Percentiles rank a stretch among this genome's conserved stretches.
Evolutionary conservation across 805 yeast species (phyloP).

Genomic region (Grigorovia transvaalensis): DNA sequence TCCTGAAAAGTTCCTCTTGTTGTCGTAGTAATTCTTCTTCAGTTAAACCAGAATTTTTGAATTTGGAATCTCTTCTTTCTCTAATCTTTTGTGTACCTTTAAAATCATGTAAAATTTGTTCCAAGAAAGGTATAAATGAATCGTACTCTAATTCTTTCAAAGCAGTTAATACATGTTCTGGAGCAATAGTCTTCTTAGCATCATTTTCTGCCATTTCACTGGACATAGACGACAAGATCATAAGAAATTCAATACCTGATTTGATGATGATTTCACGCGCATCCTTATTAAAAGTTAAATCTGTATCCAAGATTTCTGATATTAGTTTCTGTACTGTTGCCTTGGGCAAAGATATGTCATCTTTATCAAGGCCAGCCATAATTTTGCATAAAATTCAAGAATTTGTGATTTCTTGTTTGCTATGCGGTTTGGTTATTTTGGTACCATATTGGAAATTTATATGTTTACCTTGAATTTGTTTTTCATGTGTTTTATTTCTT

Average conservation of each 20-base stretch:
- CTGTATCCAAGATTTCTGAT: constrained; percentile 81
- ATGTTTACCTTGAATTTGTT: too few species aligned
- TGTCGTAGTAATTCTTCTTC: constrained; percentile 88
- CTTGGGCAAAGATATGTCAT: constrained; percentile 27
- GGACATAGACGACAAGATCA: constrained; percentile 87
- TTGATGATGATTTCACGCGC: constrained; percentile 93
- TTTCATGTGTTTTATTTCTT: too few species aligned
- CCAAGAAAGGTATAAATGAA: constrained; percentile 73
- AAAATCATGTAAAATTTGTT: constrained; percentile 72
- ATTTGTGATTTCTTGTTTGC: too few species aligned
- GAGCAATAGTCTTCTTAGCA: constrained; percentile 89
- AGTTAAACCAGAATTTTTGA: constrained; percentile 81
- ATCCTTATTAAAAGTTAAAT: constrained; percentile 79
- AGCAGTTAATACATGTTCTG: constrained; percentile 91
- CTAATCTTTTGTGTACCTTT: constrained; percentile 80
- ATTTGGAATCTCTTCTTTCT: constrained; percentile 84
- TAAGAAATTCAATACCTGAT: constrained; percentile 90
- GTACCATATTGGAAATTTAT: too few species aligned
- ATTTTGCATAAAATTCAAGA: background rate
- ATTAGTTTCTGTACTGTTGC: constrained; percentile 96
- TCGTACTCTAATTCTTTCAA: constrained; percentile 76
- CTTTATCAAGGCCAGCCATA: constrained; percentile 13
- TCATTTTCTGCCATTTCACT: constrained; percentile 96
- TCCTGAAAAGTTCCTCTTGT: constrained; percentile 85
- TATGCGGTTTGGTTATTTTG: too few species aligned